Percentiles rank a stretch among this genome's conserved stretches.
These are phyloP conservation scores for Cryphonectria japonica DNA, from an alignment of 2,329 filamentous ascomycete genomes.

Conservation along the genomic window DNA sequence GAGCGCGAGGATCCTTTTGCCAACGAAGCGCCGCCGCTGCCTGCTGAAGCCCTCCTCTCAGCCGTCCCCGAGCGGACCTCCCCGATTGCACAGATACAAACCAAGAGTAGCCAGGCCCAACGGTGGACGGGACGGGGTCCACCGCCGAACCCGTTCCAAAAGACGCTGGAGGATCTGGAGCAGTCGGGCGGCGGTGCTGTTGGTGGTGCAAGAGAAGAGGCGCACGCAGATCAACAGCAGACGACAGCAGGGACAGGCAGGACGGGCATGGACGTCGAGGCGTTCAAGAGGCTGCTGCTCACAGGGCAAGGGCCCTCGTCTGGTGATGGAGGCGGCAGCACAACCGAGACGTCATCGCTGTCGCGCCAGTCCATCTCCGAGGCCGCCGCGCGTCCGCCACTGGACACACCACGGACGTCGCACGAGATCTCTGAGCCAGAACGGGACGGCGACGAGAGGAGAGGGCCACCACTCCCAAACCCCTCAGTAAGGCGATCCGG, in stretches of 20 bases:
- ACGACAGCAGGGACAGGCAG: slow-evolving; percentile 38
- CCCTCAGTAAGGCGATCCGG: slow-evolving; percentile 34
- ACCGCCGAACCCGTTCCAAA: slow-evolving; percentile 60
- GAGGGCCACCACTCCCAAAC: slow-evolving; percentile 37
- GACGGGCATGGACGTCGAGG: slow-evolving; percentile 71
- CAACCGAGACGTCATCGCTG: slow-evolving; percentile 61
- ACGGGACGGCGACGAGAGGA: slow-evolving; percentile 47
- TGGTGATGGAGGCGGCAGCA: slow-evolving; percentile 50
- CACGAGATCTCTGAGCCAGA: slow-evolving; percentile 61
- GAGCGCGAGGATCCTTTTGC: slow-evolving; percentile 41
- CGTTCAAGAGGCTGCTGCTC: slow-evolving; percentile 76
- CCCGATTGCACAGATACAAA: slow-evolving; percentile 12
- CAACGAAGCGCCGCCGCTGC: slow-evolving; percentile 32
- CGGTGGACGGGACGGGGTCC: slow-evolving; percentile 35
- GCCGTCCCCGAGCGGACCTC: not conserved
- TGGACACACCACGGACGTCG: slow-evolving; percentile 61
- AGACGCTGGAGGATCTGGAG: slow-evolving; percentile 57
- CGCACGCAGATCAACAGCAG: slow-evolving; percentile 21
- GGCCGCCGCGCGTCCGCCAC: slow-evolving; percentile 30
- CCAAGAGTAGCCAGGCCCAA: slow-evolving; percentile 27
- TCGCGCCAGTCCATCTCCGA: slow-evolving; percentile 65
- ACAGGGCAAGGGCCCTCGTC: slow-evolving; percentile 62
- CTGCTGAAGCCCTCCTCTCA: slow-evolving; percentile 32
- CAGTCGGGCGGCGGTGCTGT: slow-evolving; percentile 25
- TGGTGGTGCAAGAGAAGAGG: slow-evolving; percentile 36